A percentile compares a stretch with the other conserved stretches of the same genome.
Evolutionary conservation across 345 rosid genomes (phyloP).

Genomic region (Bretschneidera sinensis): DNA sequence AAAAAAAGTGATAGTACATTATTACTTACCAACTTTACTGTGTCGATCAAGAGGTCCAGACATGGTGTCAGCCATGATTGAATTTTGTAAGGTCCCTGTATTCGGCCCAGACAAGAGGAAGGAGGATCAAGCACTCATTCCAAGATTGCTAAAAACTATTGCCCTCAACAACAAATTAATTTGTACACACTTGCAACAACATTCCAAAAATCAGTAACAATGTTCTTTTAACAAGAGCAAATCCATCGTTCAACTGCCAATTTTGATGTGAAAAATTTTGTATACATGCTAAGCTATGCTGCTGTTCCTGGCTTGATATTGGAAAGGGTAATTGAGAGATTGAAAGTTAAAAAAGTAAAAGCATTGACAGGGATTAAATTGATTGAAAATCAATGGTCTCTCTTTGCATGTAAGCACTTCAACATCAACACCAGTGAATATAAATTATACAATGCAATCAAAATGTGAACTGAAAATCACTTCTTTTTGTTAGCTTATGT

Average conservation of each 20-base stretch:
- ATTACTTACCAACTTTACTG: conserved; percentile 32
- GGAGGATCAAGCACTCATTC: conserved; percentile 19
- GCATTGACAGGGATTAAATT: no score
- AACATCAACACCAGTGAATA: no score
- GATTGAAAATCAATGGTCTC: no score
- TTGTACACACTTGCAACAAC: neutral
- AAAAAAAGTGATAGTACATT: neutral
- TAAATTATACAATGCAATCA: no score
- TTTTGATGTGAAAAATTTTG: no score
- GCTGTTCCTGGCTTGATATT: no score
- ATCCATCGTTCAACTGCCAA: neutral
- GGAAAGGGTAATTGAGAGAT: no score
- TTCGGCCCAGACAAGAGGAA: neutral
- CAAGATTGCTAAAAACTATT: neutral
- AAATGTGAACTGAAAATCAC: no score
- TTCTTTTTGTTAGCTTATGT: no score
- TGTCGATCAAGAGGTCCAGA: conserved; percentile 39
- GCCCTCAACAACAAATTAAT: conserved; percentile 4
- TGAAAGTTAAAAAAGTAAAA: no score
- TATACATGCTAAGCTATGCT: no score
- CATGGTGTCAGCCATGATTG: conserved; percentile 45
- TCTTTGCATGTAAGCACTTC: no score
- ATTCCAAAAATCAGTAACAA: neutral
- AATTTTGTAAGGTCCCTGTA: conserved; percentile 14
- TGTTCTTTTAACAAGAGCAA: neutral